Conservation (phyloP, 2,329 filamentous ascomycete species). For the Hymenoscyphus salicellus region DNA sequence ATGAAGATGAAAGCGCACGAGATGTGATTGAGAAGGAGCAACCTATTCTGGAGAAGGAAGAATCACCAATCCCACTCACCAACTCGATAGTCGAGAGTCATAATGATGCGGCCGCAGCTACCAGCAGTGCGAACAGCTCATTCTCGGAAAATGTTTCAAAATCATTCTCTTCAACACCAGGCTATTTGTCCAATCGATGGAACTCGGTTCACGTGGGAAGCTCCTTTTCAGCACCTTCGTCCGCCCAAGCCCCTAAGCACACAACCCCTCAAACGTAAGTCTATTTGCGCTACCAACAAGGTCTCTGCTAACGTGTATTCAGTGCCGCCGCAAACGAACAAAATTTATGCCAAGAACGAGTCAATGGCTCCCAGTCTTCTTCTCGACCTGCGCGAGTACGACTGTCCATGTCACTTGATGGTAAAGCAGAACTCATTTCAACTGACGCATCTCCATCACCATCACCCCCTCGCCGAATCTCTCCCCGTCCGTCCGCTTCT, state of each 20-base stretch:
- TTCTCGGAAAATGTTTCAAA: slow-evolving; percentile 25
- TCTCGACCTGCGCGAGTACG: slow-evolving; percentile 50
- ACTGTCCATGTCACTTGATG: slow-evolving; percentile 80
- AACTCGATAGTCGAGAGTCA: neutral
- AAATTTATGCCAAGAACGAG: slow-evolving; percentile 33
- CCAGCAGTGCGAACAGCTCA: slow-evolving; percentile 17
- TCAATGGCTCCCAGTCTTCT: slow-evolving; percentile 18
- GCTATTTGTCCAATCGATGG: slow-evolving; percentile 51
- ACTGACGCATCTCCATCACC: slow-evolving; percentile 65
- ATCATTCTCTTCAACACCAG: slow-evolving; percentile 35
- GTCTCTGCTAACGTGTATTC: slow-evolving; percentile 10
- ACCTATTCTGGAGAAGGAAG: slow-evolving; percentile 1
- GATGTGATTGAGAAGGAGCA: slow-evolving; percentile 7
- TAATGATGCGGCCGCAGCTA: neutral
- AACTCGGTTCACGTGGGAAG: slow-evolving; percentile 43
- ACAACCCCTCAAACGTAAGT: slow-evolving; percentile 46
- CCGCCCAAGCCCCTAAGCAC: slow-evolving; percentile 34
- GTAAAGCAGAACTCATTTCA: slow-evolving; percentile 80
- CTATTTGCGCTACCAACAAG: neutral
- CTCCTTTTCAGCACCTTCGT: slow-evolving; percentile 50
- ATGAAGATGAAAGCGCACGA: neutral
- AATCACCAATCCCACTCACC: neutral
- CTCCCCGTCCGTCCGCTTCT: slow-evolving; percentile 46
- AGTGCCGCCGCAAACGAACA: slow-evolving; percentile 29
- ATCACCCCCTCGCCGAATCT: slow-evolving; percentile 58